Conservation (phyloP, 768 basidiomycete species). For the Rhodotorula diobovata region DNA sequence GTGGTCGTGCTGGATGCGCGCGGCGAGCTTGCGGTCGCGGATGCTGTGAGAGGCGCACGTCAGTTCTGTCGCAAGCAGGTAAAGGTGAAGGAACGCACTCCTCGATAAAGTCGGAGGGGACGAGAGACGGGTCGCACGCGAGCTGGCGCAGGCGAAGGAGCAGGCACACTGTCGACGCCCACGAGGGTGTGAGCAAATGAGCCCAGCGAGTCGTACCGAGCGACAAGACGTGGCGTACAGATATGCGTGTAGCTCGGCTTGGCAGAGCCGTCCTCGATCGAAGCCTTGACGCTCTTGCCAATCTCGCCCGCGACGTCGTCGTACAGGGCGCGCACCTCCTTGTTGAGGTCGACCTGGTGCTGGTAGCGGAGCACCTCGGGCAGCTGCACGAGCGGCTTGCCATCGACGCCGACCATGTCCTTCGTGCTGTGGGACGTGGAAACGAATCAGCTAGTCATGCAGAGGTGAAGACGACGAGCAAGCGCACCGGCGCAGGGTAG, state of each 20-base stretch:
- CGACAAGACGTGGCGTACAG: background rate
- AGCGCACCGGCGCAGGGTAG: slow-evolving; percentile 61
- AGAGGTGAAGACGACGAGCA: background rate
- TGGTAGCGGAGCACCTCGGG: slow-evolving; percentile 77
- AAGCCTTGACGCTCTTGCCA: slow-evolving; percentile 14
- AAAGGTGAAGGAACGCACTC: slow-evolving; percentile 2
- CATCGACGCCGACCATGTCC: slow-evolving; percentile 77
- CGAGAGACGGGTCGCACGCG: slow-evolving; percentile 68
- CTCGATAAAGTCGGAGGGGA: slow-evolving; percentile 67
- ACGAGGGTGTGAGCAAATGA: slow-evolving; percentile 44
- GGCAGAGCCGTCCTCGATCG: slow-evolving; percentile 39
- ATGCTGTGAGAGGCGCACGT: slow-evolving; percentile 4
- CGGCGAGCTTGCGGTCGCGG: slow-evolving; percentile 19
- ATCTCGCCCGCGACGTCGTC: slow-evolving; percentile 52
- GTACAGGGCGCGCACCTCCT: slow-evolving; percentile 49
- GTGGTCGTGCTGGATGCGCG: slow-evolving; percentile 14
- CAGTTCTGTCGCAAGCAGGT: background rate
- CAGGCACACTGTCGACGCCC: slow-evolving; percentile 60
- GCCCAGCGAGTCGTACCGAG: slow-evolving; percentile 25
- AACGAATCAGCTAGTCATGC: background rate
- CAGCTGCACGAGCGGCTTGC: slow-evolving; percentile 67
- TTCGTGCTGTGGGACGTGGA: slow-evolving; percentile 47
- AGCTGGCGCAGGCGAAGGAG: slow-evolving; percentile 83
- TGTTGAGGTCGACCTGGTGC: slow-evolving; percentile 60
- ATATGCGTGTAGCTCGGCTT: slow-evolving; percentile 11